These are phyloP conservation scores for Vitis hybrid DNA, from an alignment of 177 flowering plant genomes.

Conservation along the genomic window DNA sequence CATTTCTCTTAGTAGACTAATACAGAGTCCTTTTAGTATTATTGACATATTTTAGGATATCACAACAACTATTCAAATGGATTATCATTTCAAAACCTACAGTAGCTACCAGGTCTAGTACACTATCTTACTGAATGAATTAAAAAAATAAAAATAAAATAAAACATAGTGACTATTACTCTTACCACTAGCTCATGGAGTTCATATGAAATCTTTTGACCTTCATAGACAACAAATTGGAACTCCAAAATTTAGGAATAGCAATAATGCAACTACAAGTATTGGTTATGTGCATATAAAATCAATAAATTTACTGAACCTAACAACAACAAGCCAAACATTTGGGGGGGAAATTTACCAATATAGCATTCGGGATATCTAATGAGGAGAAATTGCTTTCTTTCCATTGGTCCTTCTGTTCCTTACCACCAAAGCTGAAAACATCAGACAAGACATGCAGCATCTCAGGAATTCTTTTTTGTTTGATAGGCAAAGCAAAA, in stretches of 20 bases:
- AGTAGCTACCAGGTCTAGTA: not conserved
- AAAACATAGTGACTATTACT: not conserved
- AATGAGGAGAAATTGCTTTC: not conserved
- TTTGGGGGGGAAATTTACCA: not conserved
- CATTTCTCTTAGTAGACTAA: no score
- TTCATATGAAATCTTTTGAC: not conserved
- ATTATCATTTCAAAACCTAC: not conserved
- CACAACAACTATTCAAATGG: not conserved
- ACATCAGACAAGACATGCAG: not conserved
- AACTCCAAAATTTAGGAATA: not conserved
- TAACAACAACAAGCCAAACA: not conserved
- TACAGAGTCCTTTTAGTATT: no score
- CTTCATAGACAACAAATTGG: not conserved
- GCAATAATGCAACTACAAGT: not conserved
- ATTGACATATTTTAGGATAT: no score
- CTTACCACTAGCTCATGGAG: no score
- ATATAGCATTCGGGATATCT: slow-evolving; percentile 1
- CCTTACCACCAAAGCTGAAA: slow-evolving; percentile 10
- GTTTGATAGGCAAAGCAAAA: no score
- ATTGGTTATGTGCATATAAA: not conserved
- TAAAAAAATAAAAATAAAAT: not conserved
- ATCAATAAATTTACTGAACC: not conserved
- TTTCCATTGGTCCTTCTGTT: not conserved
- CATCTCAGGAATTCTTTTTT: not conserved
- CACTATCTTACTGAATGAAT: not conserved